Base-by-base conservation (phyloP, 2,329 filamentous ascomycete species). In the Arthrinium phaeospermum region DNA sequence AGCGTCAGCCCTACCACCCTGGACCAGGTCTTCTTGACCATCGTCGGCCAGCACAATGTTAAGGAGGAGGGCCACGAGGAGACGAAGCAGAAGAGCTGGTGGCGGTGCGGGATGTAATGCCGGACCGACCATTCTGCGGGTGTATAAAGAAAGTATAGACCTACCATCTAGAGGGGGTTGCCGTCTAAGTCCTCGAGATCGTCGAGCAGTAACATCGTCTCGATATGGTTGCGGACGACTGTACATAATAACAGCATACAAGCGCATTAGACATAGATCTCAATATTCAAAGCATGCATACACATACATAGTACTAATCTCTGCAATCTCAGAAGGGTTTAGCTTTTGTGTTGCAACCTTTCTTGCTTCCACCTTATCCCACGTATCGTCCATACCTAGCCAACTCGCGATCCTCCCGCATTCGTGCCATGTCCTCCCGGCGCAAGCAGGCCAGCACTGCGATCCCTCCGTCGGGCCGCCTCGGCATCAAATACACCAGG, bases 11-110 rank as follows among this genome's bases (percentile, higher is more conserved):
- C 94, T 34, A 96, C 94, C 24, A 97, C 94, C 22, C 84, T 98
- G 57, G 95, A 98, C 79, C 94, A 98, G 82, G 95, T 98, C 0
- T 98, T 98, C 82, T 82, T 98, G 80, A 89, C 88, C 37, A 96
- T 98, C 79, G 94, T 98, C 0, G 91, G 92, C 1, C 89, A 91
- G 81, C 93, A 97, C 80, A 91, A 95, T 80, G 89, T 96, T 8
- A 86, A 91, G 75, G 94, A 97, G 80, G 95, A 96, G 83, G 88
- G 89, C 30, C 88, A 88, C 24, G 71, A 67, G n/a, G 69, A 71
- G 34, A 57, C 47, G 19, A 37, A 51, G 27, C 44, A 57, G 34
- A 57, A 70, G 30, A 44, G 37, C 30, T 70, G 34, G 47, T 70
- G 68, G 68, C 46, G 68, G 8, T 57, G 34, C 47, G 68, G 68